These are phyloP conservation scores for Tuber indicum DNA, from an alignment of 495 filamentous ascomycete genomes.

Conservation along the genomic window DNA sequence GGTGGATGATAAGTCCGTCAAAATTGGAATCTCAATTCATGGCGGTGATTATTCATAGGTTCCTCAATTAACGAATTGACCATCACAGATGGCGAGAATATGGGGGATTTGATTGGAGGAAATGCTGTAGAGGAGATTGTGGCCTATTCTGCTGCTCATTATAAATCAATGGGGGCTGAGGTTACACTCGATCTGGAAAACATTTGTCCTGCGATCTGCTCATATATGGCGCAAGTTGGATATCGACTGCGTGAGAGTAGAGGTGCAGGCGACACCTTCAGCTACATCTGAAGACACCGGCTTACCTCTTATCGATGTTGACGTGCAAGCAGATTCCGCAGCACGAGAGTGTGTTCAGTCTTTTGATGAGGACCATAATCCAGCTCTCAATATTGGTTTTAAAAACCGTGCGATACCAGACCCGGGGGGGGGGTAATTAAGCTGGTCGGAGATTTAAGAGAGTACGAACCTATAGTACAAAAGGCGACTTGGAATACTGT, in stretches of 20 bases:
- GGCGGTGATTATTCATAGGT: slow-evolving; percentile 71
- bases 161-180: slow-evolving; percentile 63
- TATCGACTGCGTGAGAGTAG: slow-evolving; percentile 61
- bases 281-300: slow-evolving; percentile 14
- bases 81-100: slow-evolving; percentile 40
- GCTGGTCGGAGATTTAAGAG: slow-evolving; percentile 54
- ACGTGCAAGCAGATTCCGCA: slow-evolving; percentile 83
- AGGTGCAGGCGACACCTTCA: slow-evolving; percentile 36
- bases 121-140: slow-evolving; percentile 52
- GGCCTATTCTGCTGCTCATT: slow-evolving; percentile 53
- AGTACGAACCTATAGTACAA: slow-evolving; percentile 59
- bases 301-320: slow-evolving; percentile 50
- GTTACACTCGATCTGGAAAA: slow-evolving; percentile 50
- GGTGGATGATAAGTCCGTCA: slow-evolving; percentile 48
- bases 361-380: slow-evolving; percentile 61
- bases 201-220: slow-evolving; percentile 56
- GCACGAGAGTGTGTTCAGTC: slow-evolving; percentile 71
- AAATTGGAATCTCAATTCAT: slow-evolving; percentile 64
- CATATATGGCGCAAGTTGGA: slow-evolving; percentile 75
- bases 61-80: slow-evolving; percentile 57
- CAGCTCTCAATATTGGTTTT: slow-evolving; percentile 65
- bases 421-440: slow-evolving; percentile 45
- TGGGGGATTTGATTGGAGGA: slow-evolving; percentile 49
- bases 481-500: slow-evolving; percentile 61
- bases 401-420: slow-evolving; percentile 69